A percentile compares a stretch with the other conserved stretches of the same genome.
These are phyloP conservation scores for Mycena venus DNA, from an alignment of 768 basidiomycete species.

Conservation along the genomic window DNA sequence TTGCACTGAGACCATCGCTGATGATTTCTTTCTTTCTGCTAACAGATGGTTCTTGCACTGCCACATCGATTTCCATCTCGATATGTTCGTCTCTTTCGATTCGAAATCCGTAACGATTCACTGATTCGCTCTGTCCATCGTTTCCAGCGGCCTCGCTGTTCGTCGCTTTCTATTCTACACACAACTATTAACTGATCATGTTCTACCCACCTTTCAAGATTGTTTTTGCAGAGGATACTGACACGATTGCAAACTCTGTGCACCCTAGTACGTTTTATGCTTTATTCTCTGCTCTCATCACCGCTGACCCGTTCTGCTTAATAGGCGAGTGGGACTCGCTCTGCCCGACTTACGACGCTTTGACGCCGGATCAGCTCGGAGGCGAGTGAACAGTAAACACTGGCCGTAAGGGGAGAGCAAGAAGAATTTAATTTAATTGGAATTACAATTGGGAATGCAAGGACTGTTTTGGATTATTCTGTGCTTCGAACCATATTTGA, in stretches of 20 bases:
- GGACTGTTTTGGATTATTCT: neutral
- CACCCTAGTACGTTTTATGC: neutral
- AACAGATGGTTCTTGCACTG: constrained; percentile 13
- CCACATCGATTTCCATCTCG: constrained; percentile 61
- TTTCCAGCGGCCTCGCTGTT: constrained; percentile 37
- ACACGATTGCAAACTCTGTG: constrained; percentile 15
- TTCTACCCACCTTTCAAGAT: constrained; percentile 11
- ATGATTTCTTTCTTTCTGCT: neutral
- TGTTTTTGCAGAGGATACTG: constrained; percentile 43
- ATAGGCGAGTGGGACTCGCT: constrained; percentile 40
- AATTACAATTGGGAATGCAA: neutral
- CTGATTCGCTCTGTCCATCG: neutral
- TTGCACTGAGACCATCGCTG: neutral
- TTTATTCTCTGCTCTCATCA: too few species aligned
- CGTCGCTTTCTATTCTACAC: neutral
- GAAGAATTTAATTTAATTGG: neutral
- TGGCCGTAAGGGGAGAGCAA: neutral
- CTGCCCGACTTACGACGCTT: constrained; percentile 44
- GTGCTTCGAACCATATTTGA: neutral
- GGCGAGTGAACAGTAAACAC: neutral
- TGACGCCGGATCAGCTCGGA: constrained; percentile 1
- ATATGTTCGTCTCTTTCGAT: constrained; percentile 38
- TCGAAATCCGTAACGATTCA: neutral
- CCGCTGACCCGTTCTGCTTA: neutral
- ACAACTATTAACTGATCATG: neutral